Percentiles rank a stretch among this genome's conserved stretches.
Conservation (phyloP, 2,329 filamentous ascomycete species). For the Paracamarosporium sp. region DNA sequence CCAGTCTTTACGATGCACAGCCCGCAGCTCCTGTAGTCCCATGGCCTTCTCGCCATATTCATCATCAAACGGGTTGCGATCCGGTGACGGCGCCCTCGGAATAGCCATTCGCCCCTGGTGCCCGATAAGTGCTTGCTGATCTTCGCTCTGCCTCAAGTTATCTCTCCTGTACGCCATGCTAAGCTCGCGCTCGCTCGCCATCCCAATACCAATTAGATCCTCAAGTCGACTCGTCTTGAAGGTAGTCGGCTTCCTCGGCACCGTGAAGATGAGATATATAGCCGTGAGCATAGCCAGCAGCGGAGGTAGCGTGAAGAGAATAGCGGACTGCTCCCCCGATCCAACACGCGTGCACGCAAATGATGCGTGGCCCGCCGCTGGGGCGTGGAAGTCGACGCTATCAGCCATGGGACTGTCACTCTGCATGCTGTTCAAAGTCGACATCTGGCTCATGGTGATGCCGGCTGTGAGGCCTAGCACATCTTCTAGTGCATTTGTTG, state of each 20-base stretch:
- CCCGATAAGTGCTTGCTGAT: neutral
- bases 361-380: slow-evolving; percentile 7
- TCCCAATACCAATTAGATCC: slow-evolving; percentile 10
- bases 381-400: neutral
- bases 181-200: slow-evolving; percentile 8
- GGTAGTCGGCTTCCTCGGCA: slow-evolving; percentile 4
- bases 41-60: slow-evolving; percentile 2
- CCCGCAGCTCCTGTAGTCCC: slow-evolving; percentile 1
- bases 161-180: slow-evolving; percentile 8
- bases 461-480: slow-evolving; percentile 10
- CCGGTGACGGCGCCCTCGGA: neutral
- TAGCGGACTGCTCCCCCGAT: neutral
- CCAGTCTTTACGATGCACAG: neutral
- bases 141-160: neutral
- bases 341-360: slow-evolving; percentile 13
- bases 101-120: no score
- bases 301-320: slow-evolving; percentile 12
- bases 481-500: slow-evolving; percentile 10
- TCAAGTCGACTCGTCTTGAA: slow-evolving; percentile 9
- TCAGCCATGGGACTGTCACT: slow-evolving; percentile 1
- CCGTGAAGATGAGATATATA: slow-evolving; percentile 7
- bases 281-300: slow-evolving; percentile 6
- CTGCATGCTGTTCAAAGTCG: slow-evolving; percentile 2
- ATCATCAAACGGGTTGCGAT: neutral
- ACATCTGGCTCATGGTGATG: slow-evolving; percentile 12